Percentiles rank a stretch among this genome's conserved stretches.
Evolutionary conservation across 139 green algal species (phyloP).

Genomic region (Tetradesmus obliquus): DNA sequence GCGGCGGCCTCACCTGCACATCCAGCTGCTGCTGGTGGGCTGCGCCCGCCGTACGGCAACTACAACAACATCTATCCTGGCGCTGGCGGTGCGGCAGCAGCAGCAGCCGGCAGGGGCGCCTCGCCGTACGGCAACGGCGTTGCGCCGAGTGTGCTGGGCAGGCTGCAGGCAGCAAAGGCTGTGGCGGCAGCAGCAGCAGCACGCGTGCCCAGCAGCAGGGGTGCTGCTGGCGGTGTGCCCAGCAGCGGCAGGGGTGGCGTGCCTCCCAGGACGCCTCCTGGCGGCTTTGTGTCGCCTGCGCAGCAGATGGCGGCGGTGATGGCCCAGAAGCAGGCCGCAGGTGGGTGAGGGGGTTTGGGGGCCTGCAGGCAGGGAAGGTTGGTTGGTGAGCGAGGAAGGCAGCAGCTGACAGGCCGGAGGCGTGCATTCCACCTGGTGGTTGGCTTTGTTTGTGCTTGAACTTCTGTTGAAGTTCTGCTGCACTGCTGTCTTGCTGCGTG

Average conservation of each 20-base stretch:
- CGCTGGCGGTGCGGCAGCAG: background rate
- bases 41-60: background rate
- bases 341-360: background rate
- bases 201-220: background rate
- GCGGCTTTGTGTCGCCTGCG: background rate
- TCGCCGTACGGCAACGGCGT: background rate
- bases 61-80: background rate
- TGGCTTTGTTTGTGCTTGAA: background rate
- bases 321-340: background rate
- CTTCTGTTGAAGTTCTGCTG: background rate
- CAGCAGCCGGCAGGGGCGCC: background rate
- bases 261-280: background rate
- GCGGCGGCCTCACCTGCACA: background rate
- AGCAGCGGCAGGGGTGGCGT: background rate
- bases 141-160: background rate
- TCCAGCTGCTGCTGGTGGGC: background rate
- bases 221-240: background rate
- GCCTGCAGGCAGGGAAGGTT: background rate
- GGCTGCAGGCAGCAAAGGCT: conserved; percentile 1
- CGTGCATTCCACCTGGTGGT: background rate
- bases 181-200: conserved; percentile 8
- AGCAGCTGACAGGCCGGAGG: too few relatives aligned
- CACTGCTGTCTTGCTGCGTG: background rate
- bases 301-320: background rate
- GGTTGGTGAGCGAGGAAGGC: too few relatives aligned